Base-by-base conservation (phyloP, 345 rosid genomes). In the Populus euphratica region DNA sequence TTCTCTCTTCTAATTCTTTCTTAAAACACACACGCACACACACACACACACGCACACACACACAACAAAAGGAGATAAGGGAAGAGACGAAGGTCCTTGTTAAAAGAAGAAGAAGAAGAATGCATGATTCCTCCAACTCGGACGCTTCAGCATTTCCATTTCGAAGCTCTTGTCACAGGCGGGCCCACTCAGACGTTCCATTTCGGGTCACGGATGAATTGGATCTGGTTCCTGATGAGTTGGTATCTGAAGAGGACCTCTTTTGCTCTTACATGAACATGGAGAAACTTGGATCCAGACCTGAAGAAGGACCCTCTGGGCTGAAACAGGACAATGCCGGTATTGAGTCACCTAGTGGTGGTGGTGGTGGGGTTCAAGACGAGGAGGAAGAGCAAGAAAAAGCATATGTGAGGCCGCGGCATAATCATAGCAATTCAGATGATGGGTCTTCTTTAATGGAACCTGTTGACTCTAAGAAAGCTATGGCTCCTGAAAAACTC, bases 401-500 rank as follows among this genome's bases (percentile, higher is more conserved):
- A 29, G 62, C 38, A 31, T 69, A 69, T 79, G 43, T 33, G n/a
- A 78, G 84, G 76, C 86, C 89, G n/a, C 81, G 94, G 76, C 99
- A 96, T 69, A 83, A 96, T 75, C 87, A 95, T 70, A 93, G 99
- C 86, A 90, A 89, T 74, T 95, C 98, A 14, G 86, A 88, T 68
- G 98, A 90, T 74, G 94, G 93, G 85, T 91, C 71, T 74, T 74
- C 43, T 43, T 84, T 69, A 20, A 9, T 69, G 86, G 96, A 91
- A 73, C 85, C 93, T 2, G 88, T 93, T 31, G 97, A 96, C 80
- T 94, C 96, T 5, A 92, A 92, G 87, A 96, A 92, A 87, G 98
- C 99, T 75, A 91, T 96, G 99, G 92, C 91, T 82, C 95, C 98
- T 77, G 91, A 88, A 73, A 96, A 90, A 84, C 91, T 96, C 29